These are phyloP conservation scores for Trichoderma simmonsii DNA, from an alignment of 2,329 filamentous ascomycete genomes.

Conservation along the genomic window DNA sequence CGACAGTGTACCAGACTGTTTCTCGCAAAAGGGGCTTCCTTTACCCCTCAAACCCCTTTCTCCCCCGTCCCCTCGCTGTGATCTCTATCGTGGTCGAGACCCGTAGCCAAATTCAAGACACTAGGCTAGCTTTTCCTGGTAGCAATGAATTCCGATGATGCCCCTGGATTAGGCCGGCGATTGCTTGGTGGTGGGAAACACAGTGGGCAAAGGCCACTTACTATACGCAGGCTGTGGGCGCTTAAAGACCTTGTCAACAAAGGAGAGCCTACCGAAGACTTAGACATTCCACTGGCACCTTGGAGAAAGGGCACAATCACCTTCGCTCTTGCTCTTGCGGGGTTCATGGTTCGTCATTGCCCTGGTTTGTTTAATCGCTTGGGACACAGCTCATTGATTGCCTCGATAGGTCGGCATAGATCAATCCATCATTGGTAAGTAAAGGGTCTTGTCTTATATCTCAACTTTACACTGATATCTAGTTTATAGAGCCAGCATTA, in stretches of 20 bases:
- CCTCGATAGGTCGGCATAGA: neutral
- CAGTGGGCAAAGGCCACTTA: neutral
- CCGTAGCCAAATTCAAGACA: neutral
- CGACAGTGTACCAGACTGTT: neutral
- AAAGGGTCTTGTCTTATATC: neutral
- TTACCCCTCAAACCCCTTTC: neutral
- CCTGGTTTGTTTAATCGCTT: neutral
- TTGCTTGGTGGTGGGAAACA: neutral
- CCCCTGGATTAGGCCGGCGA: neutral
- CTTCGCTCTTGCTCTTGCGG: neutral
- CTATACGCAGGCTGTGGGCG: neutral
- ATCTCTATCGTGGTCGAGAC: neutral
- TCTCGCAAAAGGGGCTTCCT: neutral
- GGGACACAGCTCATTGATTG: neutral
- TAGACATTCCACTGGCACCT: neutral
- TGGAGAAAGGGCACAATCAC: neutral
- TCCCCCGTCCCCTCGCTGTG: neutral
- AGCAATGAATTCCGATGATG: neutral
- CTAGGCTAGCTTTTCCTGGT: neutral
- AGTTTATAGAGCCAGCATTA: neutral
- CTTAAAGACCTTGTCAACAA: neutral
- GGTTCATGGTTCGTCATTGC: neutral
- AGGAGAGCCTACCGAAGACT: neutral
- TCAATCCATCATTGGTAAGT: slow-evolving; percentile 2
- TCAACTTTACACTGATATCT: neutral